These are phyloP conservation scores for Perkinsus marinus DNA, from an alignment of 169 alveolate species.

Conservation along the genomic window DNA sequence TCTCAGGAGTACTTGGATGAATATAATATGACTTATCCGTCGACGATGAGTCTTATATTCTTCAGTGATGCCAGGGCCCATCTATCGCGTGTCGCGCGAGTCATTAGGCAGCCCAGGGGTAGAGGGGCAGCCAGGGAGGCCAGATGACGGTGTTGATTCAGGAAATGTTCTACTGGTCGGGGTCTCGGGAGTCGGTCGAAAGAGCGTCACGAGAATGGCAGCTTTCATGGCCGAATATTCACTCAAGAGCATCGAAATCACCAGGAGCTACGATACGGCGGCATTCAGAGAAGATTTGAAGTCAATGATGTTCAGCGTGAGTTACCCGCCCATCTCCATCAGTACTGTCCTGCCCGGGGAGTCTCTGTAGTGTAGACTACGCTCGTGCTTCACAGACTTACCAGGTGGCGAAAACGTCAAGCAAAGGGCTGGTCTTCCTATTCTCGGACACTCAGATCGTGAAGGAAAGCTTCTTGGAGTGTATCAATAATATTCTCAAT, in stretches of 20 bases:
- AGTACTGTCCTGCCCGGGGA: background rate
- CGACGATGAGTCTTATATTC: conserved; percentile 62
- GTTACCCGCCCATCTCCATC: background rate
- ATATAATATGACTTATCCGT: conserved; percentile 46
- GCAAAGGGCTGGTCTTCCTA: conserved; percentile 58
- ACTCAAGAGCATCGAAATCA: conserved; percentile 56
- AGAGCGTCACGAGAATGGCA: conserved; percentile 61
- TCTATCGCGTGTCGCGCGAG: conserved; percentile 60
- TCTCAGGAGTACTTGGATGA: conserved; percentile 48
- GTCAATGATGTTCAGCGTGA: conserved; percentile 47
- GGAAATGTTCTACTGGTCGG: conserved; percentile 69
- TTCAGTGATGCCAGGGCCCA: conserved; percentile 68
- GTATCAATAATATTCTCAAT: conserved; percentile 74
- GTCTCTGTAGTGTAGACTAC: too few relatives aligned
- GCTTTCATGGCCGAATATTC: conserved; percentile 45
- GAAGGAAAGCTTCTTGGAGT: conserved; percentile 74
- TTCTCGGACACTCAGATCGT: conserved; percentile 75
- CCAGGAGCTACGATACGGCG: conserved; percentile 58
- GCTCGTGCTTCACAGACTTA: too few relatives aligned
- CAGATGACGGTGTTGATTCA: background rate
- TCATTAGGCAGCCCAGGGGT: conserved; percentile 58
- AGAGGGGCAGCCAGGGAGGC: background rate
- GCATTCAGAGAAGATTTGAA: conserved; percentile 69
- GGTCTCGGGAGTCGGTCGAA: conserved; percentile 76
- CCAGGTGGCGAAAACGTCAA: conserved; percentile 10